Base-by-base conservation (phyloP, 73 alveolate species). In the Symbiodinium pilosum region DNA sequence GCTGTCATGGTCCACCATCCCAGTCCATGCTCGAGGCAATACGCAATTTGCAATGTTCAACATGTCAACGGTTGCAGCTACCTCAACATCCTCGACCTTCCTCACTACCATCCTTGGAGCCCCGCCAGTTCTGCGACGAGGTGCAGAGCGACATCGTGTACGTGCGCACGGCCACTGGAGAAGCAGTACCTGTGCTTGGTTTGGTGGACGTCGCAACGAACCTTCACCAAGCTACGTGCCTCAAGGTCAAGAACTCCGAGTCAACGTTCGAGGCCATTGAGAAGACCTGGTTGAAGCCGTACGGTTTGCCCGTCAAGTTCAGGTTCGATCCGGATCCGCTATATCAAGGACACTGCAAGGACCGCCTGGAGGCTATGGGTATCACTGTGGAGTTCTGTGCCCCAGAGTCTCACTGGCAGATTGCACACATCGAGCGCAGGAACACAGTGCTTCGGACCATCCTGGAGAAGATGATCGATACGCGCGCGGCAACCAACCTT, bases 111-210 rank as follows among this genome's bases (percentile, higher is more conserved):
- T 38, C n/a, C 34, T n/a, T 21, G 36, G 26, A 34, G 14, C 40
- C 21, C 1, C 84, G 94, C 30, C 94, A 87, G 43, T 87, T 87
- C 40, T 32, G 94, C 2, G 94, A 87, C 28, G 86, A 87, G 41
- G 44, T 87, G 43, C 94, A 87, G 44, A 87, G 56, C 84, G 94
- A 87, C 43, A 4, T 54, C 39, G 73, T 87, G 34, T 52, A 54
- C 43, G 64, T 73, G 68, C 36, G 94, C 21, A 87, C 94, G 12
- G 12, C 56, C 41, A 2, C 4, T 2, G 56, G 71, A 0, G 30
- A 40, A 32, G 8, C 84, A 18, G 44, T 87, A 41, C 41, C 18
- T 8, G 44, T 87, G 6, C 26, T 87, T 32, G 94, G 94, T 1
- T 14, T 87, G 11, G 52, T 59, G n/a, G 94, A 87, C 69, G 14